A percentile compares a stretch with the other conserved stretches of the same genome.
Conservation (phyloP, 1,284 basidiomycete species). For the Pseudozyma tsukubaensis region DNA sequence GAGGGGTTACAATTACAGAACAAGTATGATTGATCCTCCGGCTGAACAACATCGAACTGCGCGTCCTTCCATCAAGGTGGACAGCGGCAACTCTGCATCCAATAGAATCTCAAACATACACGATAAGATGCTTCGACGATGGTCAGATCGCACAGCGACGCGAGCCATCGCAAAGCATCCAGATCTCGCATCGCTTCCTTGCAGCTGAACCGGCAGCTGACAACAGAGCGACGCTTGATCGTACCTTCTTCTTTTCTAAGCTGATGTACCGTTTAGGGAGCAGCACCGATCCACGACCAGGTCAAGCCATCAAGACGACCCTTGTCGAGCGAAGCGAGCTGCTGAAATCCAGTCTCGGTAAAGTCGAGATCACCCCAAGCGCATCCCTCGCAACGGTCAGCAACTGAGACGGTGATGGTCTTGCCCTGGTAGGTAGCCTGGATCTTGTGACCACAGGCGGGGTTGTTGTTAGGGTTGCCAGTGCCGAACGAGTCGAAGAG, state of each 20-base stretch:
- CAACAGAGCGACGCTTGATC: background rate
- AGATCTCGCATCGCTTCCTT: background rate
- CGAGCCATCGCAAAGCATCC: too few species aligned
- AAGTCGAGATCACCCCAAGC: slow-evolving; percentile 56
- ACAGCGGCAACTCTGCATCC: slow-evolving; percentile 19
- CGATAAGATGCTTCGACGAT: background rate
- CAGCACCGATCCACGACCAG: slow-evolving; percentile 54
- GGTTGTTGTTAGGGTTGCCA: slow-evolving; percentile 63
- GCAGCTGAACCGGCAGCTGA: slow-evolving; percentile 14
- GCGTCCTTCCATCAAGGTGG: slow-evolving; percentile 44
- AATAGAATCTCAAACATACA: background rate
- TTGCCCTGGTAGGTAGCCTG: slow-evolving; percentile 58
- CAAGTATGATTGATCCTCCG: background rate
- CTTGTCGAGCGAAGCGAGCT: slow-evolving; percentile 41
- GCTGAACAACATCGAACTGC: background rate
- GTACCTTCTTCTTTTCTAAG: background rate
- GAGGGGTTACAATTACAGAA: background rate
- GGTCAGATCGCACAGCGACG: background rate
- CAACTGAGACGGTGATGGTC: slow-evolving; percentile 54
- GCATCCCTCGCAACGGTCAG: slow-evolving; percentile 61
- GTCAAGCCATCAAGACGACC: slow-evolving; percentile 51
- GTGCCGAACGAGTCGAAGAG: slow-evolving; percentile 55
- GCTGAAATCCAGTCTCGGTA: slow-evolving; percentile 49
- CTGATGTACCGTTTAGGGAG: slow-evolving; percentile 8
- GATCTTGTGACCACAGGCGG: slow-evolving; percentile 62